Evolutionary conservation across 1,139 yeast species (phyloP), one percentile per base, ranked within the genome.

Genomic region (Geotrichum phurueaensis): DNA sequence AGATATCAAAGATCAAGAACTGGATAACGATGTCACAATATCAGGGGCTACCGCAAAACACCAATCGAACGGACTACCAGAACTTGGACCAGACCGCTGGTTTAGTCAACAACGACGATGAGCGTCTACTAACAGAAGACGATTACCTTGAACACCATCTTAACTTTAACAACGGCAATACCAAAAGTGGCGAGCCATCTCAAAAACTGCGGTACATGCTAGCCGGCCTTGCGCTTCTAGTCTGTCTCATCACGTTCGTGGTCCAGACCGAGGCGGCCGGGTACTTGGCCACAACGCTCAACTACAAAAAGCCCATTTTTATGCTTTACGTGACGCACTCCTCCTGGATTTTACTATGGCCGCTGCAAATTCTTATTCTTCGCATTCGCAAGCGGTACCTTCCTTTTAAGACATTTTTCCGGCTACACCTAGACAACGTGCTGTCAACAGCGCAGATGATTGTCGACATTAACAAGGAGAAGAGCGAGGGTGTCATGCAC

Each of bases 241-340:
- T 85, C 7, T 85, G 95, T 3, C 73, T 89, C 65, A 67, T 82
- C 5, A 71, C 90, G 7, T 90, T 89, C 73, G 91, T 89, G 1
- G 70, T 81, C 9, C 96, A 89, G 71, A 89, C 96, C 0, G 96
- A 89, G 72, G 78, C 86, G 64, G 89, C 96, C 0, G 83, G 91
- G 3, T 86, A 85, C 62, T 80, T 89, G 6, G 87, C 89, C 68
- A 76, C 79, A 49, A 72, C 78, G 3, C 71, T 79, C 25, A 81
- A 80, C 9, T 89, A 84, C 70, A 73, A 81, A 61, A 94, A 89
- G 70, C 96, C 97, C 0, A 78, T 88, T 23, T 74, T 89, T 45
- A 76, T 87, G 62, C 74, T 89, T 57, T 77, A 82, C 62, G 75
- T 88, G 9, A 90, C 96, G 0, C 97, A 89, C 69, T 88, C 92